Base-by-base conservation (phyloP, 345 rosid genomes). In the Streptanthus diversifolius region DNA sequence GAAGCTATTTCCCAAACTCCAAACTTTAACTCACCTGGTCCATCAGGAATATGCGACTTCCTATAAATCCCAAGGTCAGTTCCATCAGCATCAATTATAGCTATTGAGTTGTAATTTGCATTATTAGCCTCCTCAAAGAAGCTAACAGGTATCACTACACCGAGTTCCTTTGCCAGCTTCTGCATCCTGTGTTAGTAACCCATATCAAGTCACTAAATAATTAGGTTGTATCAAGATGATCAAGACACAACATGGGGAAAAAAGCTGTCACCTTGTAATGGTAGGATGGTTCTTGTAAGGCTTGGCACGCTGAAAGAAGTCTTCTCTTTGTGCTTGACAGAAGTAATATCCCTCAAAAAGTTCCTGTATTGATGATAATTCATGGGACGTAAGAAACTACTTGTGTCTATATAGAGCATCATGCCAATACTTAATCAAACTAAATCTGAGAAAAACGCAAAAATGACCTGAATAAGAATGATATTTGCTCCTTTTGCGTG, bases 41-140 rank as follows among this genome's bases (percentile, higher is more conserved):
- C 97, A 88, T 90, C 96, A 9, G 97, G 97, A 81, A 95, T 91
- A 86, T 91, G 97, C 1, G 99, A 89, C 79, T 95, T 95, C 80
- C 97, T 87, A 63, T 91, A 95, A 29, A 95, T 84, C 39, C 97
- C 99, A 40, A 91, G 86, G 75, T 91, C 96, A 57, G 93, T 76
- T 33, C 99, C 99, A 82, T 93, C 95, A 65, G 96, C 95, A 75
- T 93, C 97, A 21, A 91, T 85, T 35, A 93, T 84, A 44, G 95
- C 95, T 51, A 95, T 54, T 4, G 99, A 89, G 81, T 95, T 95
- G 84, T 88, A 89, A 79, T 95, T 93, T 43, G 95, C 96, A 78
- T 79, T 89, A 51, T 91, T 95, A 43, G 96, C 96, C 82, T 91
- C 96, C 80, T 95, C 96, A 82, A 91, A 91, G 85, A 95, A 95